These are phyloP conservation scores for Sporisorium scitamineum DNA, from an alignment of 1,284 basidiomycete species.

Conservation along the genomic window DNA sequence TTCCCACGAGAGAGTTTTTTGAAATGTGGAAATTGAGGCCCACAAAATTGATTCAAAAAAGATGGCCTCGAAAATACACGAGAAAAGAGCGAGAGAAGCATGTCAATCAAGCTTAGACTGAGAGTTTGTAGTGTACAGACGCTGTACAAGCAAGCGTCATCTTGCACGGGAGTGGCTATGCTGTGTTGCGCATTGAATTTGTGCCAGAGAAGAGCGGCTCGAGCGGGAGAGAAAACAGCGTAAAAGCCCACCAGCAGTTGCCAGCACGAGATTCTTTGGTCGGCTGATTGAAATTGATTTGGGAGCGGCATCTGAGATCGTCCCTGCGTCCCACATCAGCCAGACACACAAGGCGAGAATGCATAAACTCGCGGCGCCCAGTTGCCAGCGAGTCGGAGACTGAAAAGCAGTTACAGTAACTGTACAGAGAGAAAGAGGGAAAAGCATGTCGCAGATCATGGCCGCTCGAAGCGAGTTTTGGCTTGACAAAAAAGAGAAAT, in stretches of 20 bases:
- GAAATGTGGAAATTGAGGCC: background rate
- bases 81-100: background rate
- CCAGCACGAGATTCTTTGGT: background rate
- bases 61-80: background rate
- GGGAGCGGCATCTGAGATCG: background rate
- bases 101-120: background rate
- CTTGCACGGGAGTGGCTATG: no score
- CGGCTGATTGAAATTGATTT: background rate
- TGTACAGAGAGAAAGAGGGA: background rate
- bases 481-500: background rate
- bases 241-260: background rate
- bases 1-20: no score
- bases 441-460: slow-evolving; percentile 22
- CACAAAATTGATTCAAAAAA: background rate
- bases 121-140: background rate
- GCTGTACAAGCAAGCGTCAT: background rate
- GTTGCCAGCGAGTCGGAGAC: slow-evolving; percentile 14
- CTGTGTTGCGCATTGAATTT: no score
- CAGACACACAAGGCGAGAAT: background rate
- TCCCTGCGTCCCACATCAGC: slow-evolving; percentile 9
- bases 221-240: no score
- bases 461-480: background rate
- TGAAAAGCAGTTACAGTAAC: background rate
- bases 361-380: background rate
- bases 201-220: no score